Evolutionary conservation across 2,329 filamentous ascomycete species (phyloP).

Genomic region (Botryotinia globosa): DNA sequence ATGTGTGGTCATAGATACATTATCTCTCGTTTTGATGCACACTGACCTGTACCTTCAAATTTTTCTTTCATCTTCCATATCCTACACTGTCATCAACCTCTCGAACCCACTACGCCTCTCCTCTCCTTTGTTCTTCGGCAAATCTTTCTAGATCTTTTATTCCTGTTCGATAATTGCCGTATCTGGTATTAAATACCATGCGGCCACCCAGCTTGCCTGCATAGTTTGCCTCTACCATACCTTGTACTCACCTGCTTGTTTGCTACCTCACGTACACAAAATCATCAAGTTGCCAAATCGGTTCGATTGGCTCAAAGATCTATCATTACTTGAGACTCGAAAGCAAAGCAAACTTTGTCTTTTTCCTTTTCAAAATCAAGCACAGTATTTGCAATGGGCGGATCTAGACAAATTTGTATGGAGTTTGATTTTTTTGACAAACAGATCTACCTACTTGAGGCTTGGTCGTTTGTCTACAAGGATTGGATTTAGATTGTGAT

Average conservation of each 20-base stretch:
- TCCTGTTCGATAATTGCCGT: background rate
- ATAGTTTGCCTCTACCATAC: background rate
- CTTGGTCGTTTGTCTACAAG: background rate
- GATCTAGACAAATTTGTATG: background rate
- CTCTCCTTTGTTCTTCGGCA: background rate
- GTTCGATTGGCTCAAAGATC: background rate
- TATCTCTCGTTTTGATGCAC: background rate
- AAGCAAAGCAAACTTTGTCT: background rate
- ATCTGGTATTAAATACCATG: background rate
- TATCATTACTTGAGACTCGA: background rate
- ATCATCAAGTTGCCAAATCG: background rate
- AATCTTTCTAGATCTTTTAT: background rate
- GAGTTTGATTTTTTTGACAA: conserved; percentile 4
- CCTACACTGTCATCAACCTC: background rate
- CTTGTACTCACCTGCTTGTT: background rate
- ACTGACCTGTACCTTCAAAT: background rate
- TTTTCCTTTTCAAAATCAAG: background rate
- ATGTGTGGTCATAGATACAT: conserved; percentile 61
- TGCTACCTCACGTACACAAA: background rate
- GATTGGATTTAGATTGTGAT: background rate
- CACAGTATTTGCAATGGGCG: background rate
- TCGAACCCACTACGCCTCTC: background rate
- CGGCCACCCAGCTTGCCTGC: background rate
- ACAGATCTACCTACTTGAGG: background rate
- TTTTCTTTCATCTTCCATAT: background rate